These are phyloP conservation scores for Amanita jacksonii DNA, from an alignment of 768 basidiomycete genomes.

Conservation along the genomic window DNA sequence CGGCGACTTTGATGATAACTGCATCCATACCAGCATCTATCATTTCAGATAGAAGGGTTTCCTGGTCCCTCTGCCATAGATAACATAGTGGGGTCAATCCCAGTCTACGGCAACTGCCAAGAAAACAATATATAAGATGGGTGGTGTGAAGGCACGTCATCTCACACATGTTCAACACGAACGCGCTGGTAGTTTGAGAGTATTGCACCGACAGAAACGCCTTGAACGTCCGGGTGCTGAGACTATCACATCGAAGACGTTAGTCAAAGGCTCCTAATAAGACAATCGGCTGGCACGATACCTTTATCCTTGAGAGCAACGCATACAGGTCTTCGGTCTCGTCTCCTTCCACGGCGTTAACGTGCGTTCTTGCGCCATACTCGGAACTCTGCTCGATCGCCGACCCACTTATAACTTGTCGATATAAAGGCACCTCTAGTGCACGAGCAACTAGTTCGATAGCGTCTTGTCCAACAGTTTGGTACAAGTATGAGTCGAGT, in stretches of 20 bases:
- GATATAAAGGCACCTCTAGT: conserved; percentile 78
- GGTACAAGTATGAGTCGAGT: conserved; percentile 96
- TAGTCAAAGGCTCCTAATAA: conserved; percentile 6
- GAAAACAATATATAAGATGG: neutral
- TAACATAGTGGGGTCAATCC: conserved; percentile 74
- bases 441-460: conserved; percentile 81
- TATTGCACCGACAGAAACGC: conserved; percentile 92
- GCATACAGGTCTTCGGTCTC: conserved; percentile 92
- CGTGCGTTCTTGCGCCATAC: conserved; percentile 64
- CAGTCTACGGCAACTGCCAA: conserved; percentile 68
- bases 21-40: conserved; percentile 68
- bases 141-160: neutral
- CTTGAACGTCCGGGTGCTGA: conserved; percentile 72
- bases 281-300: conserved; percentile 19
- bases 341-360: conserved; percentile 60
- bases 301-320: conserved; percentile 70
- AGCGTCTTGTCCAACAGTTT: conserved; percentile 97
- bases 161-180: conserved; percentile 95
- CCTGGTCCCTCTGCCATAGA: conserved; percentile 91
- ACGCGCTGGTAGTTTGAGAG: conserved; percentile 96
- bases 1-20: conserved; percentile 91
- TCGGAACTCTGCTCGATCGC: conserved; percentile 77
- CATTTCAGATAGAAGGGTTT: conserved; percentile 82
- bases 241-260: conserved; percentile 28
- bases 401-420: conserved; percentile 68